A percentile compares a stretch with the other conserved stretches of the same genome.
Evolutionary conservation across 2,329 filamentous ascomycete genomes (phyloP).

Genomic region (Microcyclospora tardicrescens): DNA sequence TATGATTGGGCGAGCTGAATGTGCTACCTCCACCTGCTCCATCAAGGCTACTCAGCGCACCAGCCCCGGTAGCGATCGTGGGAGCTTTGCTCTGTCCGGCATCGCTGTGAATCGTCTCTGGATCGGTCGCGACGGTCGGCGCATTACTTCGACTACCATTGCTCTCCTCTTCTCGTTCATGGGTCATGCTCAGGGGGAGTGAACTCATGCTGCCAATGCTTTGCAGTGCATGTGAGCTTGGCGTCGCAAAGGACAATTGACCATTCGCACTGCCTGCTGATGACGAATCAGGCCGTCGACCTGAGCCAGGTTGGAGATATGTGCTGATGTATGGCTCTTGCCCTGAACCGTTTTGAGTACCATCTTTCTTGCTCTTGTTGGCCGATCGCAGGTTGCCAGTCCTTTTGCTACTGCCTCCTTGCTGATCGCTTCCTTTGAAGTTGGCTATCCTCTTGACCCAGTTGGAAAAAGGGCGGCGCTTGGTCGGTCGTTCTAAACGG

Average conservation of each 20-base stretch:
- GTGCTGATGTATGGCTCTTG: conserved; percentile 65
- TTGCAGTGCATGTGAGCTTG: conserved; percentile 38
- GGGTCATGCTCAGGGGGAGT: conserved; percentile 35
- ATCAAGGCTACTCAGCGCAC: conserved; percentile 45
- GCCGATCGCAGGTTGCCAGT: conserved; percentile 10
- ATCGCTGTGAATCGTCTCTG: conserved; percentile 61
- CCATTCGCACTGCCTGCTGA: conserved; percentile 30
- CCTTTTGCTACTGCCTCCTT: conserved; percentile 27
- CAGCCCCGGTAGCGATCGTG: conserved; percentile 57
- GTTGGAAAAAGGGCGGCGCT: conserved; percentile 74
- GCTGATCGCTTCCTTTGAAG: conserved; percentile 58
- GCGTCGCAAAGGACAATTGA: conserved; percentile 38
- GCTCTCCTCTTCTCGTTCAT: conserved; percentile 43
- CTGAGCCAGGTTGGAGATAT: conserved; percentile 49
- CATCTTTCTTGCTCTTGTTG: conserved; percentile 31
- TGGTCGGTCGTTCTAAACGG: conserved; percentile 53
- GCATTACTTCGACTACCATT: conserved; percentile 60
- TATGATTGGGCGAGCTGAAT: conserved; percentile 72
- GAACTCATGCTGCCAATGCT: conserved; percentile 43
- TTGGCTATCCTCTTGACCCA: conserved; percentile 91
- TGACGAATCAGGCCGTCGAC: conserved; percentile 36
- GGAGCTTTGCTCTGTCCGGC: conserved; percentile 68
- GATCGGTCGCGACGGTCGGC: conserved; percentile 72
- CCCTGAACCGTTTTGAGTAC: conserved; percentile 38
- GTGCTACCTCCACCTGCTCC: conserved; percentile 56